phyloP scores from a whole-genome alignment of 495 filamentous ascomycete species.

The Neurospora sp. region DNA sequence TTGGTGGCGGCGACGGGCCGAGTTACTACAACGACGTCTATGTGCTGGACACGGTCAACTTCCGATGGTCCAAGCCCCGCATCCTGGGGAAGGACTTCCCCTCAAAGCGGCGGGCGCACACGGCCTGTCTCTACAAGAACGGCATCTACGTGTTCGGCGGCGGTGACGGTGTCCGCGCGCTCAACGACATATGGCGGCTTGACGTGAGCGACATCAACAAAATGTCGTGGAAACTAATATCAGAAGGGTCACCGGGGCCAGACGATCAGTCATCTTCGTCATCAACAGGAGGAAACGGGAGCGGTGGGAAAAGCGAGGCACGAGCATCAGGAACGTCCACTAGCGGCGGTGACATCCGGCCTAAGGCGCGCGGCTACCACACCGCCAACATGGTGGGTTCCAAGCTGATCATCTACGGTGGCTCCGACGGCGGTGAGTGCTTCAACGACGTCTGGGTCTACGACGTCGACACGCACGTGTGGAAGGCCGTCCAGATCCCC shows the following conservation, averaged over 20 bases:
- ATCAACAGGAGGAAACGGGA: background rate
- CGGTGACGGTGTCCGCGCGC: slow-evolving; percentile 51
- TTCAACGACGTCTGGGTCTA: slow-evolving; percentile 62
- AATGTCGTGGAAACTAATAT: slow-evolving; percentile 53
- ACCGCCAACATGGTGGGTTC: slow-evolving; percentile 59
- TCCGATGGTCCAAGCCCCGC: slow-evolving; percentile 46
- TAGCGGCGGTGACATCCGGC: slow-evolving; percentile 22
- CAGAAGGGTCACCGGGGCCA: slow-evolving; percentile 16
- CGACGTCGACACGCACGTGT: slow-evolving; percentile 45
- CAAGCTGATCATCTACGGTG: slow-evolving; percentile 58
- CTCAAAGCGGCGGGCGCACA: slow-evolving; percentile 49
- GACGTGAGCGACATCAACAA: slow-evolving; percentile 52
- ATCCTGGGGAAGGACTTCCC: slow-evolving; percentile 43
- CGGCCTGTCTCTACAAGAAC: slow-evolving; percentile 54
- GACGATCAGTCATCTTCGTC: slow-evolving; percentile 4
- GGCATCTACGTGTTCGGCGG: slow-evolving; percentile 60
- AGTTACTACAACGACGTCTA: slow-evolving; percentile 62
- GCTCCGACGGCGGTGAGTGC: slow-evolving; percentile 55
- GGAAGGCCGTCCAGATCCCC: slow-evolving; percentile 43
- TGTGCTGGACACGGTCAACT: slow-evolving; percentile 54
- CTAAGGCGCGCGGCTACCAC: slow-evolving; percentile 54
- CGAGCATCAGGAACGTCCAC: background rate
- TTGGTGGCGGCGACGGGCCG: slow-evolving; percentile 55
- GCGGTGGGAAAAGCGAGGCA: background rate
- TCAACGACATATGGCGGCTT: slow-evolving; percentile 58